Base-by-base conservation (phyloP, 345 rosid species). In the Eucalyptus lansdowneana region DNA sequence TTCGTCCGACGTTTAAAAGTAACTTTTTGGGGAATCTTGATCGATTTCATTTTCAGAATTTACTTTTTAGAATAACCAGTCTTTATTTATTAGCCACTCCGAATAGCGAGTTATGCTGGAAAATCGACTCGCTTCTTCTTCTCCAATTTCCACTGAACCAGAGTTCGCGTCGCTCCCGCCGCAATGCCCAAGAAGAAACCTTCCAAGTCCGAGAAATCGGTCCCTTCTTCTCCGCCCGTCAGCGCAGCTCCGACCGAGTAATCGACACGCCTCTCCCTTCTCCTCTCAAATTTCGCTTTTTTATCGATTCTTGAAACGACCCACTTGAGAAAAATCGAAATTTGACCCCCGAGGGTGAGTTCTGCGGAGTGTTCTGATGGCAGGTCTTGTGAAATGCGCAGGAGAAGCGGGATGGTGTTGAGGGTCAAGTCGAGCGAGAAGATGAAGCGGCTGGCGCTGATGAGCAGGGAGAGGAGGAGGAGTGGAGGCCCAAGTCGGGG, bases 391-490 rank as follows among this genome's bases (percentile, higher is more conserved):
- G 62, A 24, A 90, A 56, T 13, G 29, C 50, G 81, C 69, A 92
- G 95, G 91, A 91, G 91, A 0, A 40, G 47, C 13, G 42, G 83
- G 72, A 86, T 91, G 88, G 93, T 90, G 60, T 72, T 92, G 90
- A 92, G 89, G 90, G 81, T 86, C 67, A 91, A 53, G 76, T 89
- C 95, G 76, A 92, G 80, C 17, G 91, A 87, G 88, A 91, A 87
- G 88, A 54, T 81, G 90, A 87, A 88, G 90, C 47, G 81, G 88
- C 27, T 90, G 45, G 88, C 86, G 44, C 51, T 49, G 76, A 24
- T 60, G n/a, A 85, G 83, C 62, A 67, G 89, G 21, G 90, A 80
- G 31, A 90, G 89, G 85, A 90, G 60, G 91, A 90, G 21, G 91
- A 90, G 87, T 80, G 88, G 91, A 91, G 86, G 51, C 87, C 88